Conservation (phyloP, 2,329 filamentous ascomycete species). For the Fusarium graminum region DNA sequence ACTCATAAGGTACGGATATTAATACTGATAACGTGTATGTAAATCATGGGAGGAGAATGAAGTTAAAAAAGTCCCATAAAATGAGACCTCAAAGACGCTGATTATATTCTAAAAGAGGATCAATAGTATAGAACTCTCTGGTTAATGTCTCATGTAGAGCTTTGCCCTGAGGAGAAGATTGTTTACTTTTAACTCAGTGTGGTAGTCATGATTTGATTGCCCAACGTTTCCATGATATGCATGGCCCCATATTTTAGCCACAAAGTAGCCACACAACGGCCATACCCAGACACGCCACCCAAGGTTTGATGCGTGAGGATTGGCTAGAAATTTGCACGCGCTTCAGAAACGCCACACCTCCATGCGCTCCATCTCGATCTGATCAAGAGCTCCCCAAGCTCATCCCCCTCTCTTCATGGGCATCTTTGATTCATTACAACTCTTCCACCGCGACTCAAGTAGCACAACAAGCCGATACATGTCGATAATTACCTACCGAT, state of each 20-base stretch:
- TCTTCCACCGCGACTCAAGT: constrained; percentile 32
- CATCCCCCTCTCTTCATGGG: constrained; percentile 42
- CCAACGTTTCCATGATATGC: constrained; percentile 13
- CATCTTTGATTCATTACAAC: constrained; percentile 44
- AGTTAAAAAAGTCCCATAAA: neutral
- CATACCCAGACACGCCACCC: constrained; percentile 33
- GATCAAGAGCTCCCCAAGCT: constrained; percentile 46
- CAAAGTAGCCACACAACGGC: constrained; percentile 27
- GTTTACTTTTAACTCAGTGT: neutral
- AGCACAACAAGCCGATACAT: constrained; percentile 20
- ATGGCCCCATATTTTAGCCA: constrained; percentile 8
- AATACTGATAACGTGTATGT: too few species aligned
- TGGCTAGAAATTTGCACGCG: constrained; percentile 43
- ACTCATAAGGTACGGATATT: neutral
- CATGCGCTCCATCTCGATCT: constrained; percentile 49
- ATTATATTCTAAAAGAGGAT: neutral
- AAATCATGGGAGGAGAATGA: neutral
- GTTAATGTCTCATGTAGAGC: neutral
- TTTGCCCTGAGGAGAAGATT: neutral
- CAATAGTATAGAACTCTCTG: neutral
- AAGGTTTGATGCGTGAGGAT: constrained; percentile 18
- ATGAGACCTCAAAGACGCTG: neutral
- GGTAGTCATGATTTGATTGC: constrained; percentile 4
- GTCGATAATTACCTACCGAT: constrained; percentile 4
- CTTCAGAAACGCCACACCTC: constrained; percentile 42